Evolutionary conservation across 345 rosid genomes (phyloP), one percentile per base, ranked within the genome.

Genomic region (Tarenaya hassleriana): DNA sequence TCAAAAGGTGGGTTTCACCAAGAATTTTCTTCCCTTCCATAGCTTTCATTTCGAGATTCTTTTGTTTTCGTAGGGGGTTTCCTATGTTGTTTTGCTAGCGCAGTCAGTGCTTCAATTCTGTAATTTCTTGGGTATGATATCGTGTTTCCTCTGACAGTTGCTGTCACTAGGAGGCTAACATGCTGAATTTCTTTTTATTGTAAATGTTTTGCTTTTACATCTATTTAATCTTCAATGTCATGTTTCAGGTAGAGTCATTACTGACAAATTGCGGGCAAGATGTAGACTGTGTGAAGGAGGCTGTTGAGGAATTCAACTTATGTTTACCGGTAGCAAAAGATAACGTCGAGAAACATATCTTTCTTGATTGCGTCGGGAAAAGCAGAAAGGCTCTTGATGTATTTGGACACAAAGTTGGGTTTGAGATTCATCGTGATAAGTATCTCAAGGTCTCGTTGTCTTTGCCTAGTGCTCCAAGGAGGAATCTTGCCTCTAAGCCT

Each of bases 201-300:
- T 10, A 8, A 6, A 35, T 45, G 15, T 16, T 27, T 52, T 37
- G 55, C 27, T 52, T 21, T 3, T n/a, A 40, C 45, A 51, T 48
- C 46, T 53, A 31, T 47, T 52, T 24, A n/a, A 18, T 41, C 48
- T 45, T 19, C 29, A 33, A 16, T 64, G 34, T 55, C 10, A 19
- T 49, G 41, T 67, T 59, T 64, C 87, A 85, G 97, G 79, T 48
- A 59, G 82, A 78, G 58, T 57, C 75, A 56, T 55, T 82, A 52
- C 77, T 78, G 85, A 62, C 50, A 58, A 66, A 62, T 55, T 85
- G 97, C 70, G 61, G 76, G 78, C 61, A 71, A 42, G 86, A 83
- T 56, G 66, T 83, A 61, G 60, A 61, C 44, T 60, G 52, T 47
- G 68, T 83, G 57, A 75, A 71, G 63, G 87, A 81, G 21, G 66